Evolutionary conservation across 805 yeast species (phyloP).

Genomic region (Yamadazyma sp.): DNA sequence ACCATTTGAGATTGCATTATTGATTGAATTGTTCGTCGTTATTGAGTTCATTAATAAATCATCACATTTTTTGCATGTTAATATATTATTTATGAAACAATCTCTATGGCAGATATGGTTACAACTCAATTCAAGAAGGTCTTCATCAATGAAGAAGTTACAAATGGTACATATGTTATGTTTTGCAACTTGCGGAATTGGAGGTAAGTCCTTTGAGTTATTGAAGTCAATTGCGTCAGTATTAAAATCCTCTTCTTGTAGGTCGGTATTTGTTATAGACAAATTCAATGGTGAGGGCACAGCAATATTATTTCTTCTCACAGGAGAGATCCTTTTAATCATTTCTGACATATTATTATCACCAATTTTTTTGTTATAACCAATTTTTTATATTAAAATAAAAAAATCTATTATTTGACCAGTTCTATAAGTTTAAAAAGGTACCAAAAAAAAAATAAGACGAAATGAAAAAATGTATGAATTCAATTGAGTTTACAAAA

Average conservation of each 20-base stretch:
- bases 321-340: too few species aligned
- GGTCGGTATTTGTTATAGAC: conserved; percentile 4
- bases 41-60: background rate
- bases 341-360: too few species aligned
- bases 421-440: too few species aligned
- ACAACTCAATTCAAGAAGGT: conserved; percentile 19
- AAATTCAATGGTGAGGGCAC: conserved; percentile 14
- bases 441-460: too few species aligned
- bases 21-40: background rate
- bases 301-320: conserved; percentile 5
- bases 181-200: background rate
- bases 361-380: too few species aligned
- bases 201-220: background rate
- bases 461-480: too few species aligned
- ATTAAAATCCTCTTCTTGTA: conserved; percentile 2
- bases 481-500: too few species aligned
- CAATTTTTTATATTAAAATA: too few species aligned
- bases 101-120: conserved; percentile 24
- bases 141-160: conserved; percentile 13
- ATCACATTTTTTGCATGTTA: conserved; percentile 13
- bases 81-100: conserved; percentile 17
- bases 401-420: too few species aligned
- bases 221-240: conserved; percentile 4
- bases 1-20: background rate
- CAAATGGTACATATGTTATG: conserved; percentile 12